These are phyloP conservation scores for Fusarium falciforme DNA, from an alignment of 2,329 filamentous ascomycete species.

Conservation along the genomic window DNA sequence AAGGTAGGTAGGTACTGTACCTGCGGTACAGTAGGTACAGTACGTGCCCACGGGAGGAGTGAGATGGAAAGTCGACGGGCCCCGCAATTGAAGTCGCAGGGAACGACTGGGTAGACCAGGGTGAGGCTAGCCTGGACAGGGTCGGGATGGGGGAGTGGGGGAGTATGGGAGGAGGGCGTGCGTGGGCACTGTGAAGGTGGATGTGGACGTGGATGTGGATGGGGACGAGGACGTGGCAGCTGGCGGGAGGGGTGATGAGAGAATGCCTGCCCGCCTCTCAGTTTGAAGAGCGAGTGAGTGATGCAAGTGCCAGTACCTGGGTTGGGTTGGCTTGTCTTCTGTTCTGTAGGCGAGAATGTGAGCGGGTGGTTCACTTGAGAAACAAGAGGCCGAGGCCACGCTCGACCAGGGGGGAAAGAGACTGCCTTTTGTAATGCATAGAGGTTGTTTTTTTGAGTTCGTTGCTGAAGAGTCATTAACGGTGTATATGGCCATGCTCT, in stretches of 20 bases:
- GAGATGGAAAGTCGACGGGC: constrained; percentile 28
- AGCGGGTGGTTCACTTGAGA: neutral
- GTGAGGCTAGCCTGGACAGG: constrained; percentile 35
- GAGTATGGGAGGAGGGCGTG: constrained; percentile 23
- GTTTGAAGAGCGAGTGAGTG: neutral
- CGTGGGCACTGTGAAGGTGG: constrained; percentile 11
- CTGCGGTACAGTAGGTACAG: constrained; percentile 32
- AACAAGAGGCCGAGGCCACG: neutral
- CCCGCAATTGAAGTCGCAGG: constrained; percentile 34
- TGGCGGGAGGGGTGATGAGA: constrained; percentile 16
- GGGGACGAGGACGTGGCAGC: constrained; percentile 24
- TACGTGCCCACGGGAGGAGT: constrained; percentile 32
- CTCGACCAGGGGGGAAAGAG: neutral
- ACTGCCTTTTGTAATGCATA: neutral
- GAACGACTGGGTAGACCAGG: constrained; percentile 40
- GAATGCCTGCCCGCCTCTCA: neutral
- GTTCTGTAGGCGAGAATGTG: neutral
- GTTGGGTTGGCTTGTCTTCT: neutral
- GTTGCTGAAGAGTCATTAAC: neutral
- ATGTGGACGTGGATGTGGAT: constrained; percentile 12
- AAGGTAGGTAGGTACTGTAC: constrained; percentile 14
- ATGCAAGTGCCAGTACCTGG: neutral
- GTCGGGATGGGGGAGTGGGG: constrained; percentile 28
- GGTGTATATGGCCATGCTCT: neutral
- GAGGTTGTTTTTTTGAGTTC: neutral